A percentile compares a stretch with the other conserved stretches of the same genome.
These are phyloP conservation scores for Diaporthe australafricana DNA, from an alignment of 2,329 filamentous ascomycete genomes.

Conservation along the genomic window DNA sequence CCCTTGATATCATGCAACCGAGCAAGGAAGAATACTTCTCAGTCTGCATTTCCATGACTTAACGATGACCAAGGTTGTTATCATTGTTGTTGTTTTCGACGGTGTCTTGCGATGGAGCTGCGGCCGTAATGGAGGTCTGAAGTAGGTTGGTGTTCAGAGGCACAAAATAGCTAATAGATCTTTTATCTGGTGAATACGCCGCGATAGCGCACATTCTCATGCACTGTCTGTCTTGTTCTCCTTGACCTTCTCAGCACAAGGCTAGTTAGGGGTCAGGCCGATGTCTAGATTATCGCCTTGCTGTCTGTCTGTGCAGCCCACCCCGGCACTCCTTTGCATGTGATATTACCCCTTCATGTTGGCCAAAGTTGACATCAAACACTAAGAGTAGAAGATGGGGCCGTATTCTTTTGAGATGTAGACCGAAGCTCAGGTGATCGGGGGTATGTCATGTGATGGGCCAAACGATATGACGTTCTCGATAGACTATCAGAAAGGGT, in stretches of 20 bases:
- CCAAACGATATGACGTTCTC: too few species aligned
- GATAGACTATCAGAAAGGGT: too few species aligned
- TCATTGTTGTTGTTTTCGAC: not conserved
- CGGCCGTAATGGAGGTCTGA: not conserved
- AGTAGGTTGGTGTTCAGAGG: not conserved
- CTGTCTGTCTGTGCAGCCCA: not conserved
- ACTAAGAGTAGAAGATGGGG: too few species aligned
- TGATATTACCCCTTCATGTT: not conserved
- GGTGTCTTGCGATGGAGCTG: not conserved
- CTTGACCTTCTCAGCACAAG: not conserved
- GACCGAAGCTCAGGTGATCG: too few species aligned
- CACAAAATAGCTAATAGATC: slow-evolving; percentile 34
- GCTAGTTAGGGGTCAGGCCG: too few species aligned
- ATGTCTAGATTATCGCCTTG: not conserved
- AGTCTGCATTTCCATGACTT: not conserved
- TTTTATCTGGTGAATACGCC: not conserved
- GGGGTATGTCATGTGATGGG: too few species aligned
- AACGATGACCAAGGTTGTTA: not conserved
- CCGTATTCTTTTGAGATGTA: too few species aligned
- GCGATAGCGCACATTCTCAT: too few species aligned
- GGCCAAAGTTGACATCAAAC: too few species aligned
- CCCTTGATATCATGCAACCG: not conserved
- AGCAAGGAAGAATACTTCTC: not conserved
- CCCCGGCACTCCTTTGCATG: not conserved
- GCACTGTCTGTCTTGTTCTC: not conserved